Base-by-base conservation (phyloP, 2,329 filamentous ascomycete genomes). In the Cryoendolithus antarcticus region DNA sequence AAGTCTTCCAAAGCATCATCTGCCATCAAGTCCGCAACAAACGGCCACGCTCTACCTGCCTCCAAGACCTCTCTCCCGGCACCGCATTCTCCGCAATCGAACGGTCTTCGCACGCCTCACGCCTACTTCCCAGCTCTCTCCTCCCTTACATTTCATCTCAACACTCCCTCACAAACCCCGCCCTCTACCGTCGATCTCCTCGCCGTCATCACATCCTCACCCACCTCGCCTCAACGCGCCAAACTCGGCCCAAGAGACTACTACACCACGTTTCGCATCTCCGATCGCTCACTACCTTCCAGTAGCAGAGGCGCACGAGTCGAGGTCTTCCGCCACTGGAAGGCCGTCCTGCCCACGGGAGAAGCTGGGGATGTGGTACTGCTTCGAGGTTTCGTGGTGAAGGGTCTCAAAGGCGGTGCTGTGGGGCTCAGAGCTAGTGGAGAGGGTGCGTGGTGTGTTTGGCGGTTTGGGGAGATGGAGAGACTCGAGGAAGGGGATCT, bases 41-140 rank as follows among this genome's bases (percentile, higher is more conserved):
- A 12, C 4, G 33, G 40, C 9, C n/a, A 30, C 15, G 33, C 38
- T 15, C 19, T 27, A 33, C 12, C 19, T 27, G 29, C 34, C 7
- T 3, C 15, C 5, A 19, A 5, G 3, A 3, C 15, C 15, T 19
- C 15, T 5, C 15, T 19, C 15, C 15, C 5, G 5, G 15, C 37
- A 35, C 28, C 35, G 12, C 27, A 30, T 8, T 21, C 10, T 29
- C 19, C 30, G 8, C 11, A 38, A 36, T 11, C 30, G 39, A 35
- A 44, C n/a, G 66, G 65, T 33, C 50, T 63, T 28, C 53, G 52
- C 2, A 67, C 66, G 0, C 47, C 57, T 0, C 46, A 62, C n/a
- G 55, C 60, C 4, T 70, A 69, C 54, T 70, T 67, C 53, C 62
- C 60, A 0, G 61, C 65, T 0, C 57, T 70, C 0, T 53, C 59